Percentiles rank a stretch among this genome's conserved stretches.
These are phyloP conservation scores for Sambucus nigra DNA, from an alignment of 129 eudicot genomes.

Conservation along the genomic window DNA sequence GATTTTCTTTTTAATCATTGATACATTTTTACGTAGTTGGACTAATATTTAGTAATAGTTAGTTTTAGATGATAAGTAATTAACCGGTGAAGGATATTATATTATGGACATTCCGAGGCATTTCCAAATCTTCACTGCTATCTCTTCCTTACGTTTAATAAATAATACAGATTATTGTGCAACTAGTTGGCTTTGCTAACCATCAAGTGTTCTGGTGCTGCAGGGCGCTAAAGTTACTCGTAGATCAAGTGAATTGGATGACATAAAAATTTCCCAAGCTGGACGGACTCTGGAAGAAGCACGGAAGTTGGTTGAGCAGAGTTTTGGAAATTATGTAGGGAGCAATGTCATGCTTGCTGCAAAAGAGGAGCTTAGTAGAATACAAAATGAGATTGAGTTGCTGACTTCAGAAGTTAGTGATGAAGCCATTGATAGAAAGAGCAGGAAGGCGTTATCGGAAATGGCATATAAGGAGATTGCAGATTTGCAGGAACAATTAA, in stretches of 20 bases:
- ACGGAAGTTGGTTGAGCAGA: conserved; percentile 86
- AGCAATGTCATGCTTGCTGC: conserved; percentile 98
- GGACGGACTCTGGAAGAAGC: conserved; percentile 96
- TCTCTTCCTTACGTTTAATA: too few relatives aligned
- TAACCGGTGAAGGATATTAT: too few relatives aligned
- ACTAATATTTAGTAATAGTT: too few relatives aligned
- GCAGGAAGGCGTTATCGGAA: conserved; percentile 53
- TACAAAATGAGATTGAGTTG: conserved; percentile 69
- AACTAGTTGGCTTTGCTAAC: conserved; percentile 9
- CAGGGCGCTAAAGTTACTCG: conserved; percentile 88
- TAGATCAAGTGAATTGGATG: conserved; percentile 42
- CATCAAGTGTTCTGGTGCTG: conserved; percentile 14
- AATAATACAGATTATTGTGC: conserved; percentile 1
- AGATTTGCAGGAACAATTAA: conserved; percentile 72
- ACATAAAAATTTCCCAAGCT: conserved; percentile 38
- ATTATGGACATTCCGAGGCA: too few relatives aligned
- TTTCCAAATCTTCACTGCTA: too few relatives aligned
- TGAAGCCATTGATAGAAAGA: conserved; percentile 79
- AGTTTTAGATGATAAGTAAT: too few relatives aligned
- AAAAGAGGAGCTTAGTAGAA: conserved; percentile 79
- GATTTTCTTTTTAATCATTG: too few relatives aligned
- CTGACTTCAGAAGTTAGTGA: conserved; percentile 71
- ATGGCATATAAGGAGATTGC: conserved; percentile 75
- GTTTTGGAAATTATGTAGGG: conserved; percentile 97
- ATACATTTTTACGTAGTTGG: too few relatives aligned